These are phyloP conservation scores for Cryomyces antarcticus DNA, from an alignment of 495 filamentous ascomycete genomes.

Conservation along the genomic window DNA sequence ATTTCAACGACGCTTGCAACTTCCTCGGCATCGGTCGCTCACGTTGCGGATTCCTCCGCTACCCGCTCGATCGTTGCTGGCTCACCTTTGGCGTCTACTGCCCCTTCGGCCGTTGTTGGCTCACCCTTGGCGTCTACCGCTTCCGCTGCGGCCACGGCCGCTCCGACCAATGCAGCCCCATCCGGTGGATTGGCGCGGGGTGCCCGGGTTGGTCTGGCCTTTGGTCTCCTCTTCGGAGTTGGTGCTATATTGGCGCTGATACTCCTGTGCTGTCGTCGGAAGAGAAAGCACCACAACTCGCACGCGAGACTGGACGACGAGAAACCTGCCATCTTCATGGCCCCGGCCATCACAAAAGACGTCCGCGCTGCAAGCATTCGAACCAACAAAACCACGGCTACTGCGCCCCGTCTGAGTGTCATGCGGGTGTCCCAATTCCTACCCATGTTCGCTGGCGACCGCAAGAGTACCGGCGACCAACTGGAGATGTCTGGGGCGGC, in stretches of 20 bases:
- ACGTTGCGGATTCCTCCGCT: too few species aligned
- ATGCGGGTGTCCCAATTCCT: conserved; percentile 77
- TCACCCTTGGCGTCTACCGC: too few species aligned
- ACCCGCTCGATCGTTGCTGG: too few species aligned
- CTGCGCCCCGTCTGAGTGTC: conserved; percentile 59
- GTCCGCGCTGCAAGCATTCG: conserved; percentile 19
- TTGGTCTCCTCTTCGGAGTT: conserved; percentile 52
- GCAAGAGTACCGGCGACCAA: conserved; percentile 21
- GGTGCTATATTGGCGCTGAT: conserved; percentile 37
- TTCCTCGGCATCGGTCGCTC: too few species aligned
- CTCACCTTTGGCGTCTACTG: too few species aligned
- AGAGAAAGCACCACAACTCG: conserved; percentile 34
- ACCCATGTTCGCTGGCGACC: conserved; percentile 38
- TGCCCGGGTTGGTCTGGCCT: conserved; percentile 65
- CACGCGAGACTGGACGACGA: conserved; percentile 34
- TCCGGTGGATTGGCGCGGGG: conserved; percentile 36
- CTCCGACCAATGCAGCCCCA: conserved; percentile 4
- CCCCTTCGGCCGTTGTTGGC: too few species aligned
- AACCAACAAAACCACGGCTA: conserved; percentile 25
- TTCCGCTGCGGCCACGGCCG: conserved; percentile 7
- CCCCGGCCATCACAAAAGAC: conserved; percentile 9
- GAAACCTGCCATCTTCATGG: conserved; percentile 26
- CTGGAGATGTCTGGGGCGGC: conserved; percentile 19
- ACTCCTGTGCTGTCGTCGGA: conserved; percentile 47
- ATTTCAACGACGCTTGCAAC: conserved; percentile 2